These are phyloP conservation scores for Glycine soja DNA, from an alignment of 306 rosid species.

Conservation along the genomic window DNA sequence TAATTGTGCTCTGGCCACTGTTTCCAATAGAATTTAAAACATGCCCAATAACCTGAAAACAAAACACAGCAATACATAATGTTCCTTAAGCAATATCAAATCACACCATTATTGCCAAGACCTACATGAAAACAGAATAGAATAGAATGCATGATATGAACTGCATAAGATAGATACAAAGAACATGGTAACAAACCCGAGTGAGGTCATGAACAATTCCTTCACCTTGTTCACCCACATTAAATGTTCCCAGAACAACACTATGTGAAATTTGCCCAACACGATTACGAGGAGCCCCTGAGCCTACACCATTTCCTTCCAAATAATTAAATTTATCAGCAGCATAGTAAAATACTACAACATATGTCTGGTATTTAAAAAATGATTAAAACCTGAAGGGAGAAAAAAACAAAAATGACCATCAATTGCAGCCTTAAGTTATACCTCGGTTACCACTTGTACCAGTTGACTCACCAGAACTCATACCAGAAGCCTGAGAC, in stretches of 20 bases:
- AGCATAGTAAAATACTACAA: conserved; percentile 19
- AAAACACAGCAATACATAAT: conserved; percentile 27
- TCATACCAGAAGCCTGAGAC: conserved; percentile 63
- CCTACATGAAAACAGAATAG: conserved; percentile 21
- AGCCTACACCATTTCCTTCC: conserved; percentile 68
- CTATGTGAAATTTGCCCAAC: conserved; percentile 94
- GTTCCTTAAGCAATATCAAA: conserved; percentile 19
- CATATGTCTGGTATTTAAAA: conserved; percentile 18
- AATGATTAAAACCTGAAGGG: background rate
- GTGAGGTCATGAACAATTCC: conserved; percentile 78
- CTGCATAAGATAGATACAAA: conserved; percentile 33
- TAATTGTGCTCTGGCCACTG: conserved; percentile 65
- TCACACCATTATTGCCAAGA: conserved; percentile 3
- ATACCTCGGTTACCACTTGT: conserved; percentile 60
- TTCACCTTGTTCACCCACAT: conserved; percentile 95
- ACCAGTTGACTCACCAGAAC: conserved; percentile 62
- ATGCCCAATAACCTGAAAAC: conserved; percentile 86
- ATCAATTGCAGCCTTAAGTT: conserved; percentile 30
- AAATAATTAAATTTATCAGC: conserved; percentile 35
- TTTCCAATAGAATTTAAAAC: conserved; percentile 90
- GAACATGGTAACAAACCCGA: conserved; percentile 66
- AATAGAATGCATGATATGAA: conserved; percentile 20
- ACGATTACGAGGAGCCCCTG: conserved; percentile 74
- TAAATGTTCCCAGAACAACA: conserved; percentile 94
- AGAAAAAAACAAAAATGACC: background rate